Evolutionary conservation across 768 basidiomycete species (phyloP).

Genomic region (Leccinum barrowsii): DNA sequence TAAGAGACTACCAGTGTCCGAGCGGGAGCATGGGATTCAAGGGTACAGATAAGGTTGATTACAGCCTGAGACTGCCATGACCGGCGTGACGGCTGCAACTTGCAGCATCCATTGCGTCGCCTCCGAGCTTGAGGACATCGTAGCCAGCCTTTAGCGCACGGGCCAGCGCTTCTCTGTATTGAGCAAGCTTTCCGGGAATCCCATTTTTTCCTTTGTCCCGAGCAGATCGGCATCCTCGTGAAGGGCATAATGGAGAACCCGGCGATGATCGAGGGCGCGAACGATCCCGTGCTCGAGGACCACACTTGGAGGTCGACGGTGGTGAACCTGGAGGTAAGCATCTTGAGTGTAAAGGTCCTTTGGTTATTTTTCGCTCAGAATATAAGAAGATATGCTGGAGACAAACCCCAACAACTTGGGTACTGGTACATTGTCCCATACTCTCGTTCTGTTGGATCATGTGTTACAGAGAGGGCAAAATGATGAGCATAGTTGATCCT

Average conservation of each 20-base stretch:
- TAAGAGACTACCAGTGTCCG: not conserved
- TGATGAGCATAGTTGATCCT: constrained; percentile 50
- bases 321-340: no score
- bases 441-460: constrained; percentile 98
- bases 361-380: no score
- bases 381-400: no score
- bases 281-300: no score
- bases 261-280: no score
- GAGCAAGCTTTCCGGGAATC: constrained; percentile 35
- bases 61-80: constrained; percentile 59
- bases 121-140: constrained; percentile 59
- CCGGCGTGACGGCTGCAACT: constrained; percentile 61
- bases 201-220: no score
- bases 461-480: constrained; percentile 88
- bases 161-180: constrained; percentile 54
- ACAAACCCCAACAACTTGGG: constrained; percentile 25
- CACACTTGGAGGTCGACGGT: no score
- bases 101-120: constrained; percentile 80
- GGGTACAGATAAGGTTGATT: not conserved
- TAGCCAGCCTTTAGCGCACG: constrained; percentile 61
- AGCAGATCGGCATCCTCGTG: no score
- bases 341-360: no score
- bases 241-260: no score
- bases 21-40: not conserved
- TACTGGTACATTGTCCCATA: constrained; percentile 94